Percentiles rank a stretch among this genome's conserved stretches.
These are phyloP conservation scores for Candida tallmaniae DNA, from an alignment of 805 yeast genomes.

Conservation along the genomic window DNA sequence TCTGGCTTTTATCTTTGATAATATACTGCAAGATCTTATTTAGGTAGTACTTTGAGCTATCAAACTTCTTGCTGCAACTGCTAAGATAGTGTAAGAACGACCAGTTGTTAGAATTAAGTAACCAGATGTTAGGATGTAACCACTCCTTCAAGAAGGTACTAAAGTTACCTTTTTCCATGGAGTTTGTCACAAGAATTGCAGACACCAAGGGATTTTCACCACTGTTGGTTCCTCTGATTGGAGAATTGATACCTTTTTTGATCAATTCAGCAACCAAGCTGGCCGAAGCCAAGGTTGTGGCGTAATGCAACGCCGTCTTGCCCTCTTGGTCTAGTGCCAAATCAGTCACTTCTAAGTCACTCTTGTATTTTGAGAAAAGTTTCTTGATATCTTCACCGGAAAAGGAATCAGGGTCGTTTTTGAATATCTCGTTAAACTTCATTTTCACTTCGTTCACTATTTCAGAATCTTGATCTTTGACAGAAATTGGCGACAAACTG, in stretches of 20 bases:
- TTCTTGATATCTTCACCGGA: slow-evolving; percentile 2
- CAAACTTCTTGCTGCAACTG: slow-evolving; percentile 20
- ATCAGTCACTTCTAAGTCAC: slow-evolving; percentile 17
- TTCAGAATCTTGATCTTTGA: slow-evolving; percentile 20
- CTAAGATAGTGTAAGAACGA: slow-evolving; percentile 87
- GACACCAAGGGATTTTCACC: slow-evolving; percentile 51
- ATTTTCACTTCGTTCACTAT: slow-evolving; percentile 28
- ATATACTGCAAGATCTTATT: slow-evolving; percentile 32
- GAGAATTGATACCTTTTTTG: slow-evolving; percentile 31
- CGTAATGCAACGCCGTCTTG: slow-evolving; percentile 41
- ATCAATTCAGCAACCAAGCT: slow-evolving; percentile 32
- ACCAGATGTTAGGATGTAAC: slow-evolving; percentile 56
- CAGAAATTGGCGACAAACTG: slow-evolving; percentile 25
- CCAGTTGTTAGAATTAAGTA: slow-evolving; percentile 58
- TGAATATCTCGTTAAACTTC: slow-evolving; percentile 33
- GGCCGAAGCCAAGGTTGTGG: slow-evolving; percentile 35
- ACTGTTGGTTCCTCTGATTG: slow-evolving; percentile 33
- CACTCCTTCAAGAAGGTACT: slow-evolving; percentile 57
- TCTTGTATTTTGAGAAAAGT: background rate
- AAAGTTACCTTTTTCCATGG: slow-evolving; percentile 76
- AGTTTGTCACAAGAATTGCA: slow-evolving; percentile 78
- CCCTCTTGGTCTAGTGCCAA: slow-evolving; percentile 37
- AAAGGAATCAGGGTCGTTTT: slow-evolving; percentile 18
- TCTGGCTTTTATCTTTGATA: slow-evolving; percentile 17
- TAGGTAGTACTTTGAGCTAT: slow-evolving; percentile 32